Conservation (phyloP, 139 green algal genomes). For the Picochlorum sp. region DNA sequence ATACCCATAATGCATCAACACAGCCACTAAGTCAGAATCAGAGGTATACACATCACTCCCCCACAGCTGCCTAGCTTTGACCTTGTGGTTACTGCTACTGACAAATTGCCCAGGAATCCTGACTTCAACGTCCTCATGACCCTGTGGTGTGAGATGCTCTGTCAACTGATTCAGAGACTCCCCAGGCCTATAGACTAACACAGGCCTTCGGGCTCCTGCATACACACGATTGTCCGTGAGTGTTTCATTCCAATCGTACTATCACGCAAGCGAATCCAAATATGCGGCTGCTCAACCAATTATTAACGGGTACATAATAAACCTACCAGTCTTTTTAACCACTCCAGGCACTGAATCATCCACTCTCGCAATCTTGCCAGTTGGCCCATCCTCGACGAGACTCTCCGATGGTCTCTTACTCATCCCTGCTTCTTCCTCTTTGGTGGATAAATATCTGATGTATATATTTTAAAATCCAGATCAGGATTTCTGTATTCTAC, state of each 20-base stretch:
- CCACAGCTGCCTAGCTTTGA: conserved; percentile 87
- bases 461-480: too few species aligned
- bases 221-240: background rate
- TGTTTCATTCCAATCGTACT: background rate
- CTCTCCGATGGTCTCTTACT: background rate
- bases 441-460: too few species aligned
- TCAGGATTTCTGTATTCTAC: too few species aligned
- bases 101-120: conserved; percentile 52
- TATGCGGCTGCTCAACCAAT: too few species aligned
- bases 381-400: background rate
- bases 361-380: conserved; percentile 3
- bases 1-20: conserved; percentile 90
- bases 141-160: conserved; percentile 4
- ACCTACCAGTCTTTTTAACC: conserved; percentile 16
- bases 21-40: conserved; percentile 88
- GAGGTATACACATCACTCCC: conserved; percentile 85
- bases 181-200: conserved; percentile 35
- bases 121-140: conserved; percentile 38
- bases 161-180: conserved; percentile 31
- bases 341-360: conserved; percentile 7
- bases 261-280: background rate
- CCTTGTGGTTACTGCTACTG: conserved; percentile 63
- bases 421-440: background rate
- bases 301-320: too few species aligned
- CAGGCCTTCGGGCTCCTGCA: conserved; percentile 23